Evolutionary conservation across 768 basidiomycete species (phyloP).

Genomic region (Boletus reticuloceps): DNA sequence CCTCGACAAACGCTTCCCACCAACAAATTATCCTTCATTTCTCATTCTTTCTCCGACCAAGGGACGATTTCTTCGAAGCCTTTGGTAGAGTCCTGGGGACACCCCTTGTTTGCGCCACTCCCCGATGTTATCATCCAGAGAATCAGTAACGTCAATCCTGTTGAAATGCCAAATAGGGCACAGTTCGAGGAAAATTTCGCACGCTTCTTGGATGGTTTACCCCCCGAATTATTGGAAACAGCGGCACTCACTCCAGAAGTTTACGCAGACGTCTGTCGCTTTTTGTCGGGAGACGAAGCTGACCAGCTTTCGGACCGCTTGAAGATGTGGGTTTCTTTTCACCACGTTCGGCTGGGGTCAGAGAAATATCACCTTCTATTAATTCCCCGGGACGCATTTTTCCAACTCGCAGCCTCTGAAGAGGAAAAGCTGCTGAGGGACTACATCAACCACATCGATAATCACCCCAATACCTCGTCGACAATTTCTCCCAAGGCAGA

Average conservation of each 20-base stretch:
- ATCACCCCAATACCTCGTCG: constrained; percentile 1
- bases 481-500: constrained; percentile 20
- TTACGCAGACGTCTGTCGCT: constrained; percentile 52
- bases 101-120: constrained; percentile 58
- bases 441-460: constrained; percentile 42
- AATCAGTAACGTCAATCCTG: constrained; percentile 50
- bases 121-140: constrained; percentile 54
- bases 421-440: constrained; percentile 50
- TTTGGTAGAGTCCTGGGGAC: constrained; percentile 56
- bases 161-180: constrained; percentile 58
- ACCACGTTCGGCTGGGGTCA: constrained; percentile 62
- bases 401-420: constrained; percentile 45
- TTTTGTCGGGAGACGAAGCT: constrained; percentile 37
- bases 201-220: constrained; percentile 49
- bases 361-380: constrained; percentile 55
- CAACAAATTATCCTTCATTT: constrained; percentile 42
- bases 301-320: constrained; percentile 39
- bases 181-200: constrained; percentile 50
- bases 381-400: constrained; percentile 58
- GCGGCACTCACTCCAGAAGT: constrained; percentile 53
- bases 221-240: constrained; percentile 57
- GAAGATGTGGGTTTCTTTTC: constrained; percentile 54
- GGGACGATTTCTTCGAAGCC: constrained; percentile 39
- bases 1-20: constrained; percentile 24
- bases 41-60: constrained; percentile 40